These are phyloP conservation scores for Scheffersomyces segobiensis DNA, from an alignment of 1,139 yeast genomes.

Conservation along the genomic window DNA sequence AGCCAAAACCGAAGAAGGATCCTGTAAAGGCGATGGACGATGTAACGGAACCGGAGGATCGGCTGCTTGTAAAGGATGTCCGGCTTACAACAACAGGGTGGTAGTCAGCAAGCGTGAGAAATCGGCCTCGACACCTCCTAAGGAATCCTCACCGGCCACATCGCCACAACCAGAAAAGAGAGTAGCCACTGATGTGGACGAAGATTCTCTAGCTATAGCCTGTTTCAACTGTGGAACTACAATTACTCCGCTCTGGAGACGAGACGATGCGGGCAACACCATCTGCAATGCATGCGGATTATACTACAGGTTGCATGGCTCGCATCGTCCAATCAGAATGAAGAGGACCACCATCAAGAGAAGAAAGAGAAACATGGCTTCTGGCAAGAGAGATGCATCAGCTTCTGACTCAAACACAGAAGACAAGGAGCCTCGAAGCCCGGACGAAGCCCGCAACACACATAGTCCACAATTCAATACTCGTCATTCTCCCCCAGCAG, in stretches of 20 bases:
- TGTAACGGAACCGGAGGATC: conserved; percentile 90
- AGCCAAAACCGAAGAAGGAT: conserved; percentile 48
- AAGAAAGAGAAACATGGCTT: conserved; percentile 51
- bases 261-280: conserved; percentile 78
- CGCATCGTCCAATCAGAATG: conserved; percentile 76
- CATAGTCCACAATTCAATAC: background rate
- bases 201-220: conserved; percentile 60
- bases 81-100: conserved; percentile 74
- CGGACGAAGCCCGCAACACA: background rate
- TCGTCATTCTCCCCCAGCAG: conserved; percentile 2
- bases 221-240: conserved; percentile 84
- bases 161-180: conserved; percentile 4
- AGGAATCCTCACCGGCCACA: conserved; percentile 3
- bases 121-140: background rate
- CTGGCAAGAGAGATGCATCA: background rate
- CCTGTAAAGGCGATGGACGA: conserved; percentile 80
- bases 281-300: conserved; percentile 90
- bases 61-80: conserved; percentile 78
- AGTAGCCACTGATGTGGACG: conserved; percentile 14
- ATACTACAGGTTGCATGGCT: conserved; percentile 74
- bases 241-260: conserved; percentile 84
- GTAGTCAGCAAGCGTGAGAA: conserved; percentile 24
- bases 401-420: background rate
- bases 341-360: conserved; percentile 73
- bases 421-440: background rate